Base-by-base conservation (phyloP, 805 yeast genomes). In the Saccharomycopsis fermentans region DNA sequence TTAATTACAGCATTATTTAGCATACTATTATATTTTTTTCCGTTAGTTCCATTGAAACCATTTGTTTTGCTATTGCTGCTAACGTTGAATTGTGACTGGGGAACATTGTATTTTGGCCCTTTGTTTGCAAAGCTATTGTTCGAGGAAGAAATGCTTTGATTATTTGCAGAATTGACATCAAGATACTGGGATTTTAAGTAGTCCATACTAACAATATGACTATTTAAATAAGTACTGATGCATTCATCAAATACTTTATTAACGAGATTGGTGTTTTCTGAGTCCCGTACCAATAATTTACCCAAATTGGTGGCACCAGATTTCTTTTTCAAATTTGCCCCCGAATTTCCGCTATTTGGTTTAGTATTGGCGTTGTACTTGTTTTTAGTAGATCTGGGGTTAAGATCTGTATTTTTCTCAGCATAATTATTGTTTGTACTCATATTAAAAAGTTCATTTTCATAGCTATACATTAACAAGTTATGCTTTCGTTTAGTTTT, bases 391-490 rank as follows among this genome's bases (percentile, higher is more conserved):
- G 29, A 43, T 43, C 37, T 53, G 26, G 12, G 4, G 11, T 40
- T 40, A 24, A 36, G 12, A 24, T 24, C 29, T n/a, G 6, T 5
- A 19, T 26, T 17, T n/a, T 8, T 19, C 11, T 35, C 51, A 37
- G 34, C 21, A 17, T 47, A 6, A 16, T 55, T 58, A 27, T 51
- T 55, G 34, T 34, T 24, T n/a, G 27, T 34, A 9, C 50, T 21
- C n/a, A 37, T 47, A 5, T 34, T 48, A 29, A 60, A 60, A 19
- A 60, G 39, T 29, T 54, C 58, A 19, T 52, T 34, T 29, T 60
- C 62, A 37, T 57, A 58, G 27, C 55, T 35, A 37, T 60, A 60
- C 17, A 60, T 60, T 24, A 57, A 47, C 43, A 60, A 48, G n/a
- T 60, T 55, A 29, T 60, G 57, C 40, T 57, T 57, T 9, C 60